Evolutionary conservation across 129 eudicot genomes (phyloP), one percentile per base, ranked within the genome.

Genomic region (Tanacetum coccineum): DNA sequence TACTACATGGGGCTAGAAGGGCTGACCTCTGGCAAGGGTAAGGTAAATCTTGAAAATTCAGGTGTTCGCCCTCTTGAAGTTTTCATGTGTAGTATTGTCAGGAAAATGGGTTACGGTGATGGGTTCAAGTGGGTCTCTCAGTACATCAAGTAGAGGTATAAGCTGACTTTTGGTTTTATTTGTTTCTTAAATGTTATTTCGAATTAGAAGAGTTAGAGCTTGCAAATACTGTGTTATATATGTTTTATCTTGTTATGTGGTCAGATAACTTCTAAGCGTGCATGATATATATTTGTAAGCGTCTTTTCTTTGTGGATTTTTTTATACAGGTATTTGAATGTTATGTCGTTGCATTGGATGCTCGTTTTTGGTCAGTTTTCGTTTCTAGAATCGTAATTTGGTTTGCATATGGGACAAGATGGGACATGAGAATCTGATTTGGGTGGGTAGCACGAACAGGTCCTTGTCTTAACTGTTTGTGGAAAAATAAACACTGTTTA

Each of bases 91-190:
- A 91, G 97, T 81, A 87, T 91, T 65, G 97, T 90, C 9, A 76
- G 97, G 45, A 90, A 90, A 59, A 90, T 90, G 97, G 97, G 97
- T 10, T 91, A 91, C 22, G 97, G 97, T 21, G 97, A 91, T 12
- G 97, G 95, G 50, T 91, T 91, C 81, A 87, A 85, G 84, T 91
- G 95, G 97, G 74, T 91, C 13, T 91, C 97, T 52, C 97, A 91
- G 73, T 91, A 87, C 74, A 91, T 91, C 76, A 84, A 91, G 80
- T 91, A 54, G 28, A 32, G 28, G 28, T 36, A 7, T 36, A 36
- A 36, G 42, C 8, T 7, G 42, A 36, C 42, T 36, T 8, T 36
- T 36, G 40, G 42, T 36, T 36, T 6, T 36, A 36, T 36, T 36
- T 36, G 42, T 36, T 36, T 36, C 42, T 6, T 6, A 36, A 36